Base-by-base conservation (phyloP, 345 rosid genomes). In the Sonneratia caseolaris region DNA sequence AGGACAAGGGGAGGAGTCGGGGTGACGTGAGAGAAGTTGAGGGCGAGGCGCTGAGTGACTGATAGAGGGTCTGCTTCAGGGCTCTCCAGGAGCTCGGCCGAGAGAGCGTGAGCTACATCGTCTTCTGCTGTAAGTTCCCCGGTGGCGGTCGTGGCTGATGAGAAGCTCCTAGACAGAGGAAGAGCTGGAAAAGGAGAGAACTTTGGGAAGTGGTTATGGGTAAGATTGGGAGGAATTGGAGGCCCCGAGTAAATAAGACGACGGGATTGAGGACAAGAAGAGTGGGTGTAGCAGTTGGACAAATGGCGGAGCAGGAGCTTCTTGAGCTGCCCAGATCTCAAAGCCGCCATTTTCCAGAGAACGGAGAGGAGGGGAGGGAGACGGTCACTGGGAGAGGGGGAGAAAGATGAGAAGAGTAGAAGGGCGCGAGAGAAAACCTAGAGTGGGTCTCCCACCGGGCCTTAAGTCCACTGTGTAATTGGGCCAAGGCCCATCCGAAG, bases 1-100 rank as follows among this genome's bases (percentile, higher is more conserved):
- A 70, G 79, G 70, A 95, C 80, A 69, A 92, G 70, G 19, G 82
- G 70, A 21, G 91, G 84, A 35, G 86, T 82, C 1, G 92, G 89
- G 5, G 79, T 79, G 76, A 95, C 66, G 78, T 95, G 98, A 47
- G 99, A 89, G 83, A 87, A 95, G 75, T 78, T 78, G 38, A 95
- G 94, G 35, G 87, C 81, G 68, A 95, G 90, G 16, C 86, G 84
- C 69, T 83, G 85, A 24, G 88, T 79, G 71, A 86, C 72, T 12
- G 96, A 69, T 5, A 81, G 75, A 47, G 90, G 77, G 11, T 89
- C 97, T 1, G 79, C 42, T 7, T 78, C 78, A 13, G 85, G 76
- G 70, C 72, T 75, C 19, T 81, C 84, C 37, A 83, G 72, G 57
- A 95, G 90, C 77, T 90, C 97, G n/a, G 78, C 61, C 5, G 99